Conservation (phyloP, 2,329 filamentous ascomycete species). For the Anthostomella pinea region DNA sequence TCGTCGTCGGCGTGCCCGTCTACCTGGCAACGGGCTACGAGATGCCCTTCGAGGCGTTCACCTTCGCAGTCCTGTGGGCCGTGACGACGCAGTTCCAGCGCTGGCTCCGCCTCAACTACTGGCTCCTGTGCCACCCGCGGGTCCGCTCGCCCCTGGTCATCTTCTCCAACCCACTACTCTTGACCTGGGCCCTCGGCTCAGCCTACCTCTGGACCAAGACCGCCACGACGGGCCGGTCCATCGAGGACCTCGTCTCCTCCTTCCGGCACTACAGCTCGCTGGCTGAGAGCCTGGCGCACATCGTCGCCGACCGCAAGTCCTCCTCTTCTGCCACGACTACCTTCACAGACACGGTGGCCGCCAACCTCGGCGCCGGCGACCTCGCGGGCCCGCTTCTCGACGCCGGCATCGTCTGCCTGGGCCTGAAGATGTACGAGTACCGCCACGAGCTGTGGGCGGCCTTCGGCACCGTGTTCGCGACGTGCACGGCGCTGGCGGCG, state of each 20-base stretch:
- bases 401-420: slow-evolving; percentile 31
- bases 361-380: slow-evolving; percentile 30
- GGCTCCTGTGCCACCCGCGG: slow-evolving; percentile 15
- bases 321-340: too few species aligned
- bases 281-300: slow-evolving; percentile 22
- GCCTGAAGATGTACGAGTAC: slow-evolving; percentile 35
- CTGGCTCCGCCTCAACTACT: slow-evolving; percentile 17
- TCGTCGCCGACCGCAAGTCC: slow-evolving; percentile 14
- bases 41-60: slow-evolving; percentile 28
- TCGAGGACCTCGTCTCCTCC: slow-evolving; percentile 18
- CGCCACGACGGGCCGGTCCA: slow-evolving; percentile 15
- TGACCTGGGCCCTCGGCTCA: slow-evolving; percentile 27
- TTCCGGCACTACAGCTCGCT: slow-evolving; percentile 27
- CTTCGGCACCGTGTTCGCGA: slow-evolving; percentile 24
- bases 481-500: slow-evolving; percentile 23
- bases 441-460: slow-evolving; percentile 29
- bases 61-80: slow-evolving; percentile 28
- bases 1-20: slow-evolving; percentile 25
- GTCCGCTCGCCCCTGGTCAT: slow-evolving; percentile 20
- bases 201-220: slow-evolving; percentile 31
- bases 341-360: slow-evolving; percentile 7
- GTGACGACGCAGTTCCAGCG: slow-evolving; percentile 27
- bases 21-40: slow-evolving; percentile 23
- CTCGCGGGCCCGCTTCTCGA: slow-evolving; percentile 28
- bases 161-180: slow-evolving; percentile 28